Conservation (phyloP, 177 flowering plant genomes). For the Vitis hybrid region DNA sequence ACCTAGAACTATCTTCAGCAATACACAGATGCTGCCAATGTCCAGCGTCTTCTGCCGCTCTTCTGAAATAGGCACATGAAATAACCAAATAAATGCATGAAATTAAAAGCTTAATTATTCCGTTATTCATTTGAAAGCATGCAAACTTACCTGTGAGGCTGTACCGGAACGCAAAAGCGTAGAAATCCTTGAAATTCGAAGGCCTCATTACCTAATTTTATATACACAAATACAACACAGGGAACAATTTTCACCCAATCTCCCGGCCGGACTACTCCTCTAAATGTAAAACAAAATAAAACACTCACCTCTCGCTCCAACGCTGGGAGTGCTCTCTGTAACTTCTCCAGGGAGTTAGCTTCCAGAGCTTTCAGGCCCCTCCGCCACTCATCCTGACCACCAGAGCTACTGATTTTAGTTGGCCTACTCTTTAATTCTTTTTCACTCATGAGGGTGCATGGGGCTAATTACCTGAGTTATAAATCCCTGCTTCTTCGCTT, state of each 20-base stretch:
- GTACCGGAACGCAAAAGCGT: constrained; percentile 67
- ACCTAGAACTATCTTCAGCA: constrained; percentile 68
- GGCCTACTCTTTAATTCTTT: no score
- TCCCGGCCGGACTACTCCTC: neutral
- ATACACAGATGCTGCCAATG: constrained; percentile 64
- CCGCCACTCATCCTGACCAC: constrained; percentile 72
- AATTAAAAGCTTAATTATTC: no score
- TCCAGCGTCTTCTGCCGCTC: constrained; percentile 78
- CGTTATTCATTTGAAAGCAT: no score
- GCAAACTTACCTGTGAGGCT: constrained; percentile 63
- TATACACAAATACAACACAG: neutral
- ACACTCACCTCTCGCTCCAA: constrained; percentile 67
- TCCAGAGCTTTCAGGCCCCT: constrained; percentile 57
- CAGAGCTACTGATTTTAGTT: no score
- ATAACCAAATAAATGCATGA: no score
- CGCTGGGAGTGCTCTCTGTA: constrained; percentile 55
- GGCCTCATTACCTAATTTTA: constrained; percentile 47
- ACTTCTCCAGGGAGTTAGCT: constrained; percentile 47
- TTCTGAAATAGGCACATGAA: constrained; percentile 36
- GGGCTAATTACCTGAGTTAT: constrained; percentile 56
- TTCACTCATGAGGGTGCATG: no score
- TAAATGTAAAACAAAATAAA: neutral
- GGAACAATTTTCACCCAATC: neutral
- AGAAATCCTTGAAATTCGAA: constrained; percentile 58
- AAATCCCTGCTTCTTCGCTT: constrained; percentile 75